Base-by-base conservation (phyloP, 768 basidiomycete genomes). In the Russula earlei region DNA sequence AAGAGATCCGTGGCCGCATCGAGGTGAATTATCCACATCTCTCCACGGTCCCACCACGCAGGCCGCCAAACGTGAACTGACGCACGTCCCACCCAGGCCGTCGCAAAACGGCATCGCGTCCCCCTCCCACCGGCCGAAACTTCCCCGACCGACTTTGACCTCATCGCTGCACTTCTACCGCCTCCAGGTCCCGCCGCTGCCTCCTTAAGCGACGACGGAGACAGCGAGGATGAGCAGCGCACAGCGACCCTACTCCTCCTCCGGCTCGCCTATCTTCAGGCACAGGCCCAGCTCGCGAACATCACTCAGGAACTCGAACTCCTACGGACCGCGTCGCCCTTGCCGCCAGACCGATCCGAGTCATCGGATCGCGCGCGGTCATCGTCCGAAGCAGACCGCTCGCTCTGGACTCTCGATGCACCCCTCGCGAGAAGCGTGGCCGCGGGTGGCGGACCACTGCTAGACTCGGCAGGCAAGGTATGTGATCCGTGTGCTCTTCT, bases 381-480 rank as follows among this genome's bases (percentile, higher is more conserved):
- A 56, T 65, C 62, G 50, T 73, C 67, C 46, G 71, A 74, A 31
- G 40, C 52, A 1, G 70, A 79, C 22, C 77, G 80, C 41, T 71
- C 78, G 47, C 79, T 78, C 64, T 93, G 91, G 91, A 83, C 76
- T 64, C 69, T 93, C 44, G 92, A 95, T 64, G 68, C 74, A 12
- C 72, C 78, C 20, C 52, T 17, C 7, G 8, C 49, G 3, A 29
- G 58, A 42, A 52, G 33, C 9, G 10, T 52, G 25, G 68, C 66
- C n/a, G 64, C 70, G 20, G 65, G 66, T 5, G 71, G 74, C 43
- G 76, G 76, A 17, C 77, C 86, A 6, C 67, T 97, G 25, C 65
- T 96, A 54, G 88, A 93, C 66, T 68, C 81, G 4, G 73, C 72
- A 47, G 92, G 93, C 38, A 91, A 82, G 75, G 93, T 93, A 49